Conservation (phyloP, 2,329 filamentous ascomycete genomes). For the Ascochyta rabiei region DNA sequence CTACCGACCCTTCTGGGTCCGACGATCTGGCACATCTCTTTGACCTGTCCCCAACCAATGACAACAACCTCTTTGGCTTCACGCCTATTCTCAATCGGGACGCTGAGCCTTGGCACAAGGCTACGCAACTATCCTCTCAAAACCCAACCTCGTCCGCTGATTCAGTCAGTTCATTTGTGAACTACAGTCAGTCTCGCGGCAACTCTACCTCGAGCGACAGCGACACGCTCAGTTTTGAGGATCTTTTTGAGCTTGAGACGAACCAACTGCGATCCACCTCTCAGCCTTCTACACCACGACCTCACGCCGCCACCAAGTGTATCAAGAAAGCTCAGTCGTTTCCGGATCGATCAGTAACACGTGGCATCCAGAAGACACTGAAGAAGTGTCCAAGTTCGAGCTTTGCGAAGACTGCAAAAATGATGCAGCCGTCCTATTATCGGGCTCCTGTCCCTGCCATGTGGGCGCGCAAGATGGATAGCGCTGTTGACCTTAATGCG, state of each 20-base stretch:
- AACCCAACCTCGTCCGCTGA: slow-evolving; percentile 51
- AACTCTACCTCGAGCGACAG: slow-evolving; percentile 42
- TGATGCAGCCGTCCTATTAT: slow-evolving; percentile 61
- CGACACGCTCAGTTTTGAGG: slow-evolving; percentile 41
- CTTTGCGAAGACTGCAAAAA: slow-evolving; percentile 57
- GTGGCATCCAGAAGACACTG: slow-evolving; percentile 30
- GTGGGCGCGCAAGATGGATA: slow-evolving; percentile 60
- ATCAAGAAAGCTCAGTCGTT: slow-evolving; percentile 37
- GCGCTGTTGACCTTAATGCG: slow-evolving; percentile 54
- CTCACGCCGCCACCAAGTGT: slow-evolving; percentile 18
- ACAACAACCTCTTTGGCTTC: slow-evolving; percentile 54
- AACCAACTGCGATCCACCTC: slow-evolving; percentile 37
- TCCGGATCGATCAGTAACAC: slow-evolving; percentile 25
- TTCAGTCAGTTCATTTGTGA: slow-evolving; percentile 30
- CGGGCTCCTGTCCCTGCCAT: slow-evolving; percentile 52
- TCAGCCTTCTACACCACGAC: slow-evolving; percentile 43
- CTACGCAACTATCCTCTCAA: slow-evolving; percentile 58
- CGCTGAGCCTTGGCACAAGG: slow-evolving; percentile 60
- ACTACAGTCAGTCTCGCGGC: slow-evolving; percentile 39
- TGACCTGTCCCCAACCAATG: slow-evolving; percentile 58
- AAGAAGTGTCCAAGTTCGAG: slow-evolving; percentile 27
- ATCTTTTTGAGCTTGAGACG: slow-evolving; percentile 35
- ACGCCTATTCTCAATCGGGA: slow-evolving; percentile 58
- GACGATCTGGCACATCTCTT: slow-evolving; percentile 60
- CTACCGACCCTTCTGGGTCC: slow-evolving; percentile 56